phyloP scores from a whole-genome alignment of 2,329 filamentous ascomycete genomes.

The Aspergillus ibericus region DNA sequence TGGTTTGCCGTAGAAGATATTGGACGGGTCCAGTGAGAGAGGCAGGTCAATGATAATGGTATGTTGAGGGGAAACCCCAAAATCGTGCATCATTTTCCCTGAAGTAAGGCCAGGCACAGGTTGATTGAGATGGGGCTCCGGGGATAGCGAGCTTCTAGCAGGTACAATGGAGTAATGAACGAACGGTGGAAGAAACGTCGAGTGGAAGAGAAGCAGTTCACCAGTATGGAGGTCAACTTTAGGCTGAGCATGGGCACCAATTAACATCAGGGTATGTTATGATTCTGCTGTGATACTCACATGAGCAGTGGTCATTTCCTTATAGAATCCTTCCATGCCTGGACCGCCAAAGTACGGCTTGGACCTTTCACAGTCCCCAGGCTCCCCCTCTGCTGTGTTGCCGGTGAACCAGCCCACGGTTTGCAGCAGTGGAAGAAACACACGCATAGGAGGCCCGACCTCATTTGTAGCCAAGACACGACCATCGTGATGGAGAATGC shows the following conservation, averaged over 20 bases:
- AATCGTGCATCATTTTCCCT: constrained; percentile 76
- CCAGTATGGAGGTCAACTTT: constrained; percentile 64
- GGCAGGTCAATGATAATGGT: constrained; percentile 71
- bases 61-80: constrained; percentile 63
- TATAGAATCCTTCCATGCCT: constrained; percentile 36
- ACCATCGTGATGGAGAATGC: constrained; percentile 66
- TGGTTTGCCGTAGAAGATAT: constrained; percentile 30
- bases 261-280: neutral
- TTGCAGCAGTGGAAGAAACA: constrained; percentile 63
- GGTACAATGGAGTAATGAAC: constrained; percentile 66
- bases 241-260: constrained; percentile 44
- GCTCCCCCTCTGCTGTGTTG: constrained; percentile 49
- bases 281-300: neutral
- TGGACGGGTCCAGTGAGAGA: constrained; percentile 63
- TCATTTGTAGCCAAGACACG: constrained; percentile 69
- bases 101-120: constrained; percentile 62
- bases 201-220: constrained; percentile 68
- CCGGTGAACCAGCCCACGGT: constrained; percentile 73
- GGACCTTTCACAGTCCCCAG: neutral
- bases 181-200: constrained; percentile 64
- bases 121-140: constrained; percentile 44
- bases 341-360: constrained; percentile 2
- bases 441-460: constrained; percentile 67
- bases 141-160: constrained; percentile 19
- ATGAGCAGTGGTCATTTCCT: constrained; percentile 18